A percentile compares a stretch with the other conserved stretches of the same genome.
These are phyloP conservation scores for Myriosclerotinia duriaeana DNA, from an alignment of 2,329 filamentous ascomycete genomes.

Conservation along the genomic window DNA sequence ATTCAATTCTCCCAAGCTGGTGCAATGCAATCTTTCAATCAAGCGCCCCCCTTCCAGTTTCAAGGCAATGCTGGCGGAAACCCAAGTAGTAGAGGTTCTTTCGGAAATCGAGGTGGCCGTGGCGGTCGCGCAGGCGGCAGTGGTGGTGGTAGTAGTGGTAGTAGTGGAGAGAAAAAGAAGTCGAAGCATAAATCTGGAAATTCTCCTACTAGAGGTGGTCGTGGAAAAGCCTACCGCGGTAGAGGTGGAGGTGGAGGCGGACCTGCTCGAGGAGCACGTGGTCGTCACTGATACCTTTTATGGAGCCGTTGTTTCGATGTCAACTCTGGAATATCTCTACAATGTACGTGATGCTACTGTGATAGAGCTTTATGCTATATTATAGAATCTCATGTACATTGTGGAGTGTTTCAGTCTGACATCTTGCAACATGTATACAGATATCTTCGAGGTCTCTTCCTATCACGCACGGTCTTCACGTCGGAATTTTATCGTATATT, in stretches of 20 bases:
- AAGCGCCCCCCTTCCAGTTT: conserved; percentile 5
- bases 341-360: not conserved
- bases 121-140: conserved; percentile 1
- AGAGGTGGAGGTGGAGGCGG: conserved; percentile 4
- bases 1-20: conserved; percentile 21
- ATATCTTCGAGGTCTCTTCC: not conserved
- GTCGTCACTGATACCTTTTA: conserved; percentile 3
- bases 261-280: conserved; percentile 15
- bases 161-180: conserved; percentile 6
- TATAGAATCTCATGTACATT: not conserved
- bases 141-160: not conserved
- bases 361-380: not conserved
- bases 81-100: not conserved
- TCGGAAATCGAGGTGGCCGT: conserved; percentile 1
- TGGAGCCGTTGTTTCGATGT: not conserved
- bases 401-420: not conserved
- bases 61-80: conserved; percentile 14
- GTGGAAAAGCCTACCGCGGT: conserved; percentile 7
- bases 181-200: conserved; percentile 6
- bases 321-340: not conserved
- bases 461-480: not conserved
- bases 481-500: not conserved
- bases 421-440: not conserved
- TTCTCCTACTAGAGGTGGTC: conserved; percentile 3
- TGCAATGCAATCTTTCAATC: conserved; percentile 9